Base-by-base conservation (phyloP, 768 basidiomycete species). In the Termitomyces heimii region DNA sequence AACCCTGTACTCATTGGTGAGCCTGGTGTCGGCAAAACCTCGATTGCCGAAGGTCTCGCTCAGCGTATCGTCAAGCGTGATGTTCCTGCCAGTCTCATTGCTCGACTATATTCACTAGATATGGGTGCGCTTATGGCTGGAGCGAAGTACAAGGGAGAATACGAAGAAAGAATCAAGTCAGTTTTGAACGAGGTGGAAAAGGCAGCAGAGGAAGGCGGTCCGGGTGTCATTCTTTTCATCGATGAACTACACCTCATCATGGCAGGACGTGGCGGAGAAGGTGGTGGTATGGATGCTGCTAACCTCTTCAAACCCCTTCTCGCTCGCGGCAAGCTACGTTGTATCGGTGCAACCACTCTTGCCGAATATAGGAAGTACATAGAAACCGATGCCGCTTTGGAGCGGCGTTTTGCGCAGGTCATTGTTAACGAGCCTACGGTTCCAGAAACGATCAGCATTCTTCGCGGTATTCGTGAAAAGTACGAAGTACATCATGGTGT, bases 1-100 rank as follows among this genome's bases (percentile, higher is more conserved):
- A 97, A 96, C 65, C 94, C 96, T n/a, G 92, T 97, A 40, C 84
- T 98, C 26, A 93, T 98, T 63, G 95, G 94, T 60, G 93, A 92
- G 72, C 91, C 90, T 47, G 90, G 96, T 70, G 94, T 96, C 24
- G 96, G 96, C 4, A 99, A 99, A 75, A 97, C 95, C 0, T 85
- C 93, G 24, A 91, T 98, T 53, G 93, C 87, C 6, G 96, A 99
- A 77, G 94, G 94, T 40, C 85, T 99, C 6, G 95, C 96, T 0
- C 95, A 96, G 68, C 85, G 96, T 46, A 96, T 98, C 59, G 84
- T 97, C 64, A 93, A 94, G 63, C 85, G 94, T 49, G 95, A 98
- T 71, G 92, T 94, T 7, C 93, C 93, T 22, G 79, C 81, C 24
- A 80, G 78, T 63, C 73, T 95, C 29, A 77, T 93, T 49, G 82